phyloP scores from a whole-genome alignment of 805 yeast species.

The Candida caryicola region DNA sequence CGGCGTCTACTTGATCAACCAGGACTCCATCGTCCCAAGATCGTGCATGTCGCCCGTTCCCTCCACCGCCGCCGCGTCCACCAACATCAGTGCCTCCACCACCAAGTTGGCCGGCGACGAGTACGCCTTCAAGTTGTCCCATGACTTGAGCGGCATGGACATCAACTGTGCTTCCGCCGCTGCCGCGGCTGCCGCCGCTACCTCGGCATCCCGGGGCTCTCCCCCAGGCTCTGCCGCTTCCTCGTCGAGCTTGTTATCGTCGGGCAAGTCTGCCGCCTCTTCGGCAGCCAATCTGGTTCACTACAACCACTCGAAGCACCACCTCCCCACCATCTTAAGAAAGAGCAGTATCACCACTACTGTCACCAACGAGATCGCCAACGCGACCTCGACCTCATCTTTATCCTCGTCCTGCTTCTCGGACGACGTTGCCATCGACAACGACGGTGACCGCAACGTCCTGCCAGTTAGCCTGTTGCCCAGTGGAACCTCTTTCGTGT shows the following conservation, averaged over 20 bases:
- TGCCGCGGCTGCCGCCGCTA: not conserved
- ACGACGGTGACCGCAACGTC: not conserved
- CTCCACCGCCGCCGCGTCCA: constrained; percentile 8
- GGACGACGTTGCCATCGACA: not conserved
- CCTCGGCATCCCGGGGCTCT: constrained; percentile 1
- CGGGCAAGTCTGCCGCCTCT: not conserved
- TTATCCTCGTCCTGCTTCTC: not conserved
- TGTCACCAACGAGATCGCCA: constrained; percentile 1
- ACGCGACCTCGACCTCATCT: constrained; percentile 1
- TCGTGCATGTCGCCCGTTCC: constrained; percentile 12
- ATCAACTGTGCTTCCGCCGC: not conserved
- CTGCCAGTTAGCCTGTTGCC: not conserved
- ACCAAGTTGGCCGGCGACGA: not conserved
- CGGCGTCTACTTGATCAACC: constrained; percentile 7
- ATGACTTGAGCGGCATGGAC: not conserved
- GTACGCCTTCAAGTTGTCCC: not conserved
- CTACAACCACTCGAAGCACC: constrained; percentile 3
- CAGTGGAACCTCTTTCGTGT: not conserved
- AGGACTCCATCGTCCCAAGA: constrained; percentile 11
- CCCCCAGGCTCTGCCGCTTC: not conserved
- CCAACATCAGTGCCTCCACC: not conserved
- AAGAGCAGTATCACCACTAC: constrained; percentile 5
- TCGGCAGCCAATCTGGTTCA: not conserved
- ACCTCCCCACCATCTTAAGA: constrained; percentile 4
- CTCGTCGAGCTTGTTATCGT: not conserved